These are phyloP conservation scores for Styphnolobium japonicum DNA, from an alignment of 306 rosid genomes.

Conservation along the genomic window DNA sequence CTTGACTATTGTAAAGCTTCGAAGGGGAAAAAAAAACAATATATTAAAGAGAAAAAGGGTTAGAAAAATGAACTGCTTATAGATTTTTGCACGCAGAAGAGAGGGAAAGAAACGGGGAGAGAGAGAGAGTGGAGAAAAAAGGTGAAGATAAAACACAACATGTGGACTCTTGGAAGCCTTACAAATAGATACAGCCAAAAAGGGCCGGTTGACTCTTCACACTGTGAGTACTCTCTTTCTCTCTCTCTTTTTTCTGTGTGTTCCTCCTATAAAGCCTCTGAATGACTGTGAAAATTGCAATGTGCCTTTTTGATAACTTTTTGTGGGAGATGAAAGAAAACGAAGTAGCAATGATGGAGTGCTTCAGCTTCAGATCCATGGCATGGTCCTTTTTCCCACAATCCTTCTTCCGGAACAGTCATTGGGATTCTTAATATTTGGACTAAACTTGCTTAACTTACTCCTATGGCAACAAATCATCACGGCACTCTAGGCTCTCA, in stretches of 20 bases:
- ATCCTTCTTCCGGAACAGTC: neutral
- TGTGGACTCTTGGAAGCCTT: constrained; percentile 95
- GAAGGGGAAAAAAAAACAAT: neutral
- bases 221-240: neutral
- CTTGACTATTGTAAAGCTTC: constrained; percentile 38
- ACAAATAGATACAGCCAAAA: constrained; percentile 81
- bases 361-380: constrained; percentile 24
- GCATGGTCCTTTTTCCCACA: neutral
- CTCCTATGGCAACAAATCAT: neutral
- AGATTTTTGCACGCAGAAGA: constrained; percentile 36
- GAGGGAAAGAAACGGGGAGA: neutral
- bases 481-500: neutral
- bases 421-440: constrained; percentile 11
- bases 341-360: constrained; percentile 25
- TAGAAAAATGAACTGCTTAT: constrained; percentile 23
- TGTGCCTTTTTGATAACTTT: constrained; percentile 40
- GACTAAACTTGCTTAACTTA: neutral
- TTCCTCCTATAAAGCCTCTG: constrained; percentile 41
- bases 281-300: constrained; percentile 40
- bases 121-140: neutral
- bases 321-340: constrained; percentile 23
- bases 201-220: constrained; percentile 84
- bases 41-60: neutral
- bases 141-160: constrained; percentile 53
- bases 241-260: neutral